These are phyloP conservation scores for Stachybotrys elegans DNA, from an alignment of 2,329 filamentous ascomycete species.

Conservation along the genomic window DNA sequence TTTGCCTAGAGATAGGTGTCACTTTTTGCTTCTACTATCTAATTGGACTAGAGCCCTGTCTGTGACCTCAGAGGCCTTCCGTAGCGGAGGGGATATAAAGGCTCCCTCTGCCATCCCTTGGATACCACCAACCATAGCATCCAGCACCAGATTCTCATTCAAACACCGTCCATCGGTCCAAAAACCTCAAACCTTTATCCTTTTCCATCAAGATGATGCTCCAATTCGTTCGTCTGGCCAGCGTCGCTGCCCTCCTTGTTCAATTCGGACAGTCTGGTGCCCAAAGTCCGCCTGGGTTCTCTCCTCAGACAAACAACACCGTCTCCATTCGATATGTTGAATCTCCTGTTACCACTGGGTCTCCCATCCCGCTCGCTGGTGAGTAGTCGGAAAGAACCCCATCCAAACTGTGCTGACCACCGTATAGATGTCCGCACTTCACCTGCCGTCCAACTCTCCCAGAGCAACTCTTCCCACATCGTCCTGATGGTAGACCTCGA, in stretches of 20 bases:
- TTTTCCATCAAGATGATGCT: too few relatives aligned
- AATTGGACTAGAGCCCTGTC: too few relatives aligned
- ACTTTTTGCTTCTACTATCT: too few relatives aligned
- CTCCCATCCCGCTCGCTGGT: neutral
- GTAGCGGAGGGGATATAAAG: too few relatives aligned
- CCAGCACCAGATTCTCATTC: too few relatives aligned
- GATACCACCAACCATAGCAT: too few relatives aligned
- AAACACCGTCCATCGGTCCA: too few relatives aligned
- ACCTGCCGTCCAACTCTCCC: neutral
- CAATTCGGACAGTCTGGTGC: neutral
- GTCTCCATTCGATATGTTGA: neutral
- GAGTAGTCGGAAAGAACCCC: neutral
- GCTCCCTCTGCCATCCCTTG: too few relatives aligned
- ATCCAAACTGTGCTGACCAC: neutral
- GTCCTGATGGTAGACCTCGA: constrained; percentile 6
- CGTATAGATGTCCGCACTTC: neutral
- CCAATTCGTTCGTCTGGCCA: neutral
- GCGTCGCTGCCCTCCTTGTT: neutral
- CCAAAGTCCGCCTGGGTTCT: neutral
- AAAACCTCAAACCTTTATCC: too few relatives aligned
- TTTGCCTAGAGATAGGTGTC: too few relatives aligned
- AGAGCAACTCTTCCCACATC: constrained; percentile 4
- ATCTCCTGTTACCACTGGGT: neutral
- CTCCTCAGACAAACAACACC: neutral
- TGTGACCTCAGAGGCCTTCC: too few relatives aligned